These are phyloP conservation scores for Austroboletus niveus DNA, from an alignment of 1,284 basidiomycete species.

Conservation along the genomic window DNA sequence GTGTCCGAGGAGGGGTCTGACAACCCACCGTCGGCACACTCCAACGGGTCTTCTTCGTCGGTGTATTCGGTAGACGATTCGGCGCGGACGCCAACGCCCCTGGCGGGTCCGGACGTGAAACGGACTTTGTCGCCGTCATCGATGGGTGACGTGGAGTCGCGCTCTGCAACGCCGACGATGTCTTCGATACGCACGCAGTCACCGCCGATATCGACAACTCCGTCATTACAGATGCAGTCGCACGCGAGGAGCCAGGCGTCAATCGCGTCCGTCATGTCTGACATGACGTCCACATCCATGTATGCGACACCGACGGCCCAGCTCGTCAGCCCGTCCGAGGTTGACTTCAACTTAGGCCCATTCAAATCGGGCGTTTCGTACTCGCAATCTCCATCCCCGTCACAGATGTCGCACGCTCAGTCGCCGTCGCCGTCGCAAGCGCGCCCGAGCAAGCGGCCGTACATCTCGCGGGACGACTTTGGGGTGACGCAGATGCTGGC, in stretches of 20 bases:
- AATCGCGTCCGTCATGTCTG: conserved; percentile 64
- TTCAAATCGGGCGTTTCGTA: neutral
- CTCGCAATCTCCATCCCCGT: neutral
- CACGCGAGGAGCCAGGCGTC: conserved; percentile 51
- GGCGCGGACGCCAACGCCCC: conserved; percentile 29
- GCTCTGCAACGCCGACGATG: conserved; percentile 33
- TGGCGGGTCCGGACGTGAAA: conserved; percentile 20
- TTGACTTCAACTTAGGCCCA: conserved; percentile 12
- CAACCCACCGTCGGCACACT: conserved; percentile 33
- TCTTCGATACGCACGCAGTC: conserved; percentile 4
- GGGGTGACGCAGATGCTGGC: conserved; percentile 81
- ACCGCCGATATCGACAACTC: too few species aligned
- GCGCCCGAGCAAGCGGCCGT: conserved; percentile 36
- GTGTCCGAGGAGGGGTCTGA: conserved; percentile 15
- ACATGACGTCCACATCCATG: conserved; percentile 37
- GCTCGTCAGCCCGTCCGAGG: conserved; percentile 31
- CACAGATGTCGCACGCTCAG: neutral
- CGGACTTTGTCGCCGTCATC: conserved; percentile 24
- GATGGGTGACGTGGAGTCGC: conserved; percentile 23
- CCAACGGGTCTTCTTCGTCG: conserved; percentile 46
- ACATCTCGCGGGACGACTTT: conserved; percentile 78
- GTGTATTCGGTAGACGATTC: conserved; percentile 55
- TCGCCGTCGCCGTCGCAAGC: neutral
- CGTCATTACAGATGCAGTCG: conserved; percentile 3
- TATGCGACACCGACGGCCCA: conserved; percentile 51